phyloP scores from a whole-genome alignment of 495 filamentous ascomycete genomes.

The Penicillium cataractarum region DNA sequence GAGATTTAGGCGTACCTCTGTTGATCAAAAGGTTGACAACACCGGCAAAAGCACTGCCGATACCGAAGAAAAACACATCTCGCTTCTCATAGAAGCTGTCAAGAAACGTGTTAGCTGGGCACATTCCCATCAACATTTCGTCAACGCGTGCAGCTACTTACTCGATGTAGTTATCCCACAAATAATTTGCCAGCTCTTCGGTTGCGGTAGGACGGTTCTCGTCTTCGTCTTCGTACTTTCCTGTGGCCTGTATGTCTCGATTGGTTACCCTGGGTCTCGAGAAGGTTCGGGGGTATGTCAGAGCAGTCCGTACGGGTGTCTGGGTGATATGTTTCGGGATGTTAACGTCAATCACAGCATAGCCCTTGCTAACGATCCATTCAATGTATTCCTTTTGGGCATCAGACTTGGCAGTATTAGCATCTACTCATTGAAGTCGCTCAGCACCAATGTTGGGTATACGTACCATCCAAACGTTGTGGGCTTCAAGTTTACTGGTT shows the following conservation, averaged over 20 bases:
- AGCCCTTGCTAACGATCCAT: slow-evolving; percentile 75
- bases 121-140: not conserved
- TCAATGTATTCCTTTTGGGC: slow-evolving; percentile 73
- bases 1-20: slow-evolving; percentile 52
- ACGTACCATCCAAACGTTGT: slow-evolving; percentile 86
- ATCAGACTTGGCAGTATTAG: slow-evolving; percentile 71
- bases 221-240: slow-evolving; percentile 47
- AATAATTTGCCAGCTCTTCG: slow-evolving; percentile 76
- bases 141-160: slow-evolving; percentile 30
- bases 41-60: slow-evolving; percentile 75
- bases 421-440: slow-evolving; percentile 11
- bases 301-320: slow-evolving; percentile 28
- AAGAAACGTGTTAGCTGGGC: not conserved
- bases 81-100: slow-evolving; percentile 63
- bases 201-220: slow-evolving; percentile 54
- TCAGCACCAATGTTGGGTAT: not conserved
- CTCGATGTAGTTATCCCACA: slow-evolving; percentile 98
- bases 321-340: slow-evolving; percentile 71
- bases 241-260: slow-evolving; percentile 35
- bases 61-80: slow-evolving; percentile 80
- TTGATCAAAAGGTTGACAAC: slow-evolving; percentile 70
- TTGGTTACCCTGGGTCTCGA: not conserved
- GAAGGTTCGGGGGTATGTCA: slow-evolving; percentile 8
- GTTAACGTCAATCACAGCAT: slow-evolving; percentile 86
- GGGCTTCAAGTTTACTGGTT: slow-evolving; percentile 72